Conservation (phyloP, 1,284 basidiomycete genomes). For the Pholiota adiposa region DNA sequence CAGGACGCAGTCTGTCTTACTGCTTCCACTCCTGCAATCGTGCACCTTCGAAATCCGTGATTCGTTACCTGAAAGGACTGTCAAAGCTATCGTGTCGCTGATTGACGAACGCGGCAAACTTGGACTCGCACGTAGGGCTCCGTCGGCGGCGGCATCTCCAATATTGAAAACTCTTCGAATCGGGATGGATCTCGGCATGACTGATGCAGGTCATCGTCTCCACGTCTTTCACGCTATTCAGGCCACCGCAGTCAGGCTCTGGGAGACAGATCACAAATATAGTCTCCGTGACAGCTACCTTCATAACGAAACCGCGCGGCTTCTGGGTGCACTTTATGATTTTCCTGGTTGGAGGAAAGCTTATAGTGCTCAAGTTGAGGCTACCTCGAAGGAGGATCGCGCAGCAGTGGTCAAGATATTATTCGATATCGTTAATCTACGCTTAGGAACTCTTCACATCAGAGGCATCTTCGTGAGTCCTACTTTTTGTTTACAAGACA, state of each 20-base stretch:
- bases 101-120: too few species aligned
- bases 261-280: neutral
- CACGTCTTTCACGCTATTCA: neutral
- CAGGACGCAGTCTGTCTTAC: neutral
- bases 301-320: neutral
- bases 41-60: neutral
- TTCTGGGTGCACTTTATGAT: neutral
- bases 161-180: too few species aligned
- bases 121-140: too few species aligned
- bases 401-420: neutral
- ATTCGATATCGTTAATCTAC: neutral
- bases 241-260: neutral
- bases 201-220: too few species aligned
- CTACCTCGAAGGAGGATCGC: too few species aligned
- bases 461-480: neutral
- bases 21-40: neutral
- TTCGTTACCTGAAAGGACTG: neutral
- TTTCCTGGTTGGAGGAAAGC: neutral
- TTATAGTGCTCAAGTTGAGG: neutral
- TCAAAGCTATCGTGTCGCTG: too few species aligned
- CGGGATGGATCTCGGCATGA: too few species aligned
- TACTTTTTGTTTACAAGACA: neutral
- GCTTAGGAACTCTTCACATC: neutral
- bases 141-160: too few species aligned
- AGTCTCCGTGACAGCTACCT: neutral